Percentiles rank a stretch among this genome's conserved stretches.
phyloP scores from a whole-genome alignment of 2,329 filamentous ascomycete species.

The Aspergillus niger region DNA sequence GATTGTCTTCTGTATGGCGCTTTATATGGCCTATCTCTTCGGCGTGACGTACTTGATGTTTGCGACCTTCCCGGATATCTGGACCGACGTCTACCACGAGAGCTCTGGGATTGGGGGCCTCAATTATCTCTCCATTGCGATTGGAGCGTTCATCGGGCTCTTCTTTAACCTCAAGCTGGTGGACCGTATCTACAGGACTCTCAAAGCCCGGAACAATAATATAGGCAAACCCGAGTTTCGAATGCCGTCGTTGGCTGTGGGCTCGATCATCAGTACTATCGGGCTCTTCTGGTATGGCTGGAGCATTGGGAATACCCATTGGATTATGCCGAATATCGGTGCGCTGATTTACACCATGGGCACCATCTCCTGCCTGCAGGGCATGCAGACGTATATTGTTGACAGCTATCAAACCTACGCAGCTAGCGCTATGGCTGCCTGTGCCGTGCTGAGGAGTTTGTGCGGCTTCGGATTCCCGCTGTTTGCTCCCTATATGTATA shows the following conservation, averaged over 20 bases:
- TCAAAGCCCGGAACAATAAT: conserved; percentile 48
- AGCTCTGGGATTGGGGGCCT: conserved; percentile 59
- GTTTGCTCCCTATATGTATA: conserved; percentile 38
- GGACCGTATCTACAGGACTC: conserved; percentile 50
- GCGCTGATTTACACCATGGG: conserved; percentile 50
- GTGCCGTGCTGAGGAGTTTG: conserved; percentile 13
- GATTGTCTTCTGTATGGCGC: conserved; percentile 58
- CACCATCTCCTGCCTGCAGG: conserved; percentile 39
- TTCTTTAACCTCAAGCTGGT: conserved; percentile 51
- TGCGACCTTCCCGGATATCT: conserved; percentile 56
- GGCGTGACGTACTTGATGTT: conserved; percentile 44
- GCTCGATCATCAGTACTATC: conserved; percentile 53
- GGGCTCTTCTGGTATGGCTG: conserved; percentile 62
- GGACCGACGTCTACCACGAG: conserved; percentile 57
- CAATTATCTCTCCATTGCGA: conserved; percentile 63
- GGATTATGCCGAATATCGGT: conserved; percentile 57
- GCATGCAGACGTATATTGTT: conserved; percentile 36
- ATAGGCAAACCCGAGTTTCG: conserved; percentile 59
- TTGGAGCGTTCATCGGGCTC: conserved; percentile 61
- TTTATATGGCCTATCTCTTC: conserved; percentile 61
- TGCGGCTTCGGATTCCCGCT: conserved; percentile 36
- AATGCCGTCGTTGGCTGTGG: conserved; percentile 59
- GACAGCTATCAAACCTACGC: conserved; percentile 35
- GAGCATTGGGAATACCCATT: conserved; percentile 52
- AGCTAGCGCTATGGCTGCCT: conserved; percentile 26